Percentiles rank a stretch among this genome's conserved stretches.
These are phyloP conservation scores for Phytophthora melonis DNA, from an alignment of 352 stramenopile genomes.

Conservation along the genomic window DNA sequence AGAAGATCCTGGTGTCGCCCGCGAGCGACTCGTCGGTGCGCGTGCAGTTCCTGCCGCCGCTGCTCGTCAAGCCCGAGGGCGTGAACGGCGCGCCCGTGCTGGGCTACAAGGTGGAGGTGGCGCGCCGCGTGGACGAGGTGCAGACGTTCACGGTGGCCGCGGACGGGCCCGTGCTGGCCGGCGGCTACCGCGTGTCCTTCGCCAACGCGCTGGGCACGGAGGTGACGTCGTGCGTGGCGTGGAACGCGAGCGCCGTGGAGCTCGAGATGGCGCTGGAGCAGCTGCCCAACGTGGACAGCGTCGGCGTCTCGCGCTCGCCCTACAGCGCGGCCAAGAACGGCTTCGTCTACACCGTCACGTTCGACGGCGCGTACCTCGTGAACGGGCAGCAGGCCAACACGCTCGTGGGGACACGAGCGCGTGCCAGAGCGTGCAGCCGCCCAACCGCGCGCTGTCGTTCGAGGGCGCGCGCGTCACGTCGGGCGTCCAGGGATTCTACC, in stretches of 20 bases:
- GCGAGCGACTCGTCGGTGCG: constrained; percentile 61
- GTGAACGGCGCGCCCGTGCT: constrained; percentile 77
- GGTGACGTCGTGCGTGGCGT: constrained; percentile 65
- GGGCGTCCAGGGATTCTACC: constrained; percentile 57
- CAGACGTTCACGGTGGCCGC: constrained; percentile 75
- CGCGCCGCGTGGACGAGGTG: constrained; percentile 71
- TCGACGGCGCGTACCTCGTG: constrained; percentile 69
- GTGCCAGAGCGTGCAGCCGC: constrained; percentile 49
- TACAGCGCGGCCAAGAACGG: constrained; percentile 60
- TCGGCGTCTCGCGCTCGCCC: constrained; percentile 62
- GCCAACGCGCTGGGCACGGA: constrained; percentile 43
- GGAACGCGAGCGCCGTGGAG: constrained; percentile 73
- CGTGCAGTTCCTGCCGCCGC: constrained; percentile 69
- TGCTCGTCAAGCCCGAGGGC: constrained; percentile 67
- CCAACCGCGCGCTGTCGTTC: constrained; percentile 66
- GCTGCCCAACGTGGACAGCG: constrained; percentile 70
- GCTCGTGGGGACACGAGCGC: constrained; percentile 50
- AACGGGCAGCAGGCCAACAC: constrained; percentile 65
- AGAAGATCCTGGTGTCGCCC: constrained; percentile 64
- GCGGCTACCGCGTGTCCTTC: constrained; percentile 69
- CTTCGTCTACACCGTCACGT: constrained; percentile 79
- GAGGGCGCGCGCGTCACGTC: constrained; percentile 46
- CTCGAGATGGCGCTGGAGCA: constrained; percentile 79
- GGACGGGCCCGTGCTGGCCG: constrained; percentile 58
- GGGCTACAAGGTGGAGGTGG: constrained; percentile 83